Base-by-base conservation (phyloP, 768 basidiomycete species). In the Suillus americanus region DNA sequence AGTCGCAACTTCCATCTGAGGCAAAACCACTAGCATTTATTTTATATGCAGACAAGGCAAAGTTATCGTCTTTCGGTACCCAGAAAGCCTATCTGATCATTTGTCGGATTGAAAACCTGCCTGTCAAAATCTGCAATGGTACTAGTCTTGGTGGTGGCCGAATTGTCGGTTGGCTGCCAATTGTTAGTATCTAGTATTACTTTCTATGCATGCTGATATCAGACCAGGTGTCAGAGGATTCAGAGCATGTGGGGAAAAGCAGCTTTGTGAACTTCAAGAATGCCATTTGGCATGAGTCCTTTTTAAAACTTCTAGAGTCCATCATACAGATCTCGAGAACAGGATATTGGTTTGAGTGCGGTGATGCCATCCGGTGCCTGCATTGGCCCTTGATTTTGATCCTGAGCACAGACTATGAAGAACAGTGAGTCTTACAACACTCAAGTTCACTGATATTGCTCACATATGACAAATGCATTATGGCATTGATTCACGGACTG, bases 31-130 rank as follows among this genome's bases (percentile, higher is more conserved):
- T 79, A 3, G 65, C 66, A 5, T 71, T 79, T 33, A 77, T 80
- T 30, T 48, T 82, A 0, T 82, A 81, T 72, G 77, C 80, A 7
- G 80, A 82, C 67, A 81, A 81, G 59, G 74, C 76, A 1, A 72
- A 74, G 16, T 65, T 81, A 1, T 81, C 78, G 2, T 72, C 74
- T 3, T 81, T 81, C 69, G 77, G 79, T 0, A 77, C 73, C 2
- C 70, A 67, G 43, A 79, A 80, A 62, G 80, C 73, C 1, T 78
- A 81, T 60, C 80, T 77, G 0, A 76, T 80, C 2, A 64, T 81
- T 50, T 76, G 71, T 2, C 62, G 75, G 5, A 72, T 73, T 43
- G 75, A 69, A 2, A 79, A 79, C 64, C 61, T 82, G 9, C 75
- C 77, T 2, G 64, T 66, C 2, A 62, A 71, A 1, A 72, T 80